Evolutionary conservation across 768 basidiomycete species (phyloP), one percentile per base, ranked within the genome.

Genomic region (Tricholoma saponaceum): DNA sequence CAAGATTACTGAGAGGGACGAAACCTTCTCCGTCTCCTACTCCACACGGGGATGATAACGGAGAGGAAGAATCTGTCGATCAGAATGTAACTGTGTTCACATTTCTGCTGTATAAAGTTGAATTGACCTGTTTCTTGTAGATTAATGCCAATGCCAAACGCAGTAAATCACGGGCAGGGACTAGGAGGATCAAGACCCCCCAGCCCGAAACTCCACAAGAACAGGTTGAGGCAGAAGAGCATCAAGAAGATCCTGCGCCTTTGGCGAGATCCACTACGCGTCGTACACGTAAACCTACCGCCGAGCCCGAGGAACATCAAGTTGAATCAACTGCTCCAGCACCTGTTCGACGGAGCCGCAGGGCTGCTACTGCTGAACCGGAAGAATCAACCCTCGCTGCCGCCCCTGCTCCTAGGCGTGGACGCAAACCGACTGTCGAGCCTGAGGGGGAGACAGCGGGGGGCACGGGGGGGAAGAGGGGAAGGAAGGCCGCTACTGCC

Each of bases 251-350:
- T 4, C 47, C 47, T 30, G 3, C n/a, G 13, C 26, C 26, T n/a
- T 10, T 28, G 16, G 18, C 59, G 14, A 63, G 59, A 18, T 54
- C 64, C 8, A 57, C 64, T 5, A 55, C 64, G 2, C 68, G 70
- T 23, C 63, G 69, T 18, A 63, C 60, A 4, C 69, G 69, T 8
- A 69, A 70, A 54, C 58, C 60, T 43, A 43, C 63, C 13, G 62
- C 52, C 3, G 66, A 68, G 46, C 32, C 56, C 28, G 57, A 54
- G 43, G 56, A 57, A 44, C 59, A n/a, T 39, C 51, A 53, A 41
- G 44, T 35, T 6, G 39, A 46, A 43, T 32, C 52, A 8, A 6
- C 52, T 20, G 8, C 33, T 5, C 52, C 58, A 32, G 56, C 25
- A 18, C 57, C 63, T 26, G 8, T 47, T 13, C 61, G 61, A 32